Evolutionary conservation across 2,329 filamentous ascomycete species (phyloP), one percentile per base, ranked within the genome.

Genomic region (Tolypocladium inflatum): DNA sequence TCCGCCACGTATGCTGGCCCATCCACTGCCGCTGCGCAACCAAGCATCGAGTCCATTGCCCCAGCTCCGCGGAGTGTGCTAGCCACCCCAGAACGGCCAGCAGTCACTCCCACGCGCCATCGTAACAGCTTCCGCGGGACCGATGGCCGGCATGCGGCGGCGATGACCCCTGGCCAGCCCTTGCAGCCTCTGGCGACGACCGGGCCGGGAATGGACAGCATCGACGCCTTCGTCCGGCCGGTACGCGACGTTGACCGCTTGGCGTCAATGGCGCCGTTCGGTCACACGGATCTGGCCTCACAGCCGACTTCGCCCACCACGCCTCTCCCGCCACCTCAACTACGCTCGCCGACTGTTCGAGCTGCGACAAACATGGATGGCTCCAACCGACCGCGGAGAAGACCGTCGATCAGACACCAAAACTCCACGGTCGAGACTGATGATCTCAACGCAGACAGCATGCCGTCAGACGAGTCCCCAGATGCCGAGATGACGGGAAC

Each of bases 291-390:
- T 56, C 75, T 91, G 57, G 82, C 83, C 48, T 97, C 93, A n/a
- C 92, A 96, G 70, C 94, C 94, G 10, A 89, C 92, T 58, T 97
- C 91, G 15, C 91, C 91, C 1, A 94, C 90, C 8, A 96, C 91
- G 1, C 91, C 91, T 17, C 80, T 89, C 51, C 87, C 87, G 53
- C 85, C 87, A 1, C 77, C 85, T 33, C 86, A 87, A 74, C 66
- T 73, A 55, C 70, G 72, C 19, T 83, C 84, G 41, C 80, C 82
- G 7, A 80, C 80, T 11, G 78, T 79, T 59, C 82, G 76, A 60
- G 79, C 78, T 33, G 78, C 74, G 23, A 82, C 80, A 52, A 79
- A 75, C 63, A 75, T 80, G 26, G 80, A 79, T 2, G 78, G 81
- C 3, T 75, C 78, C 5, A 74, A 75, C 51, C 79, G 86, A 59